Base-by-base conservation (phyloP, 192 early-diverging fungal genomes). In the Linnemannia exigua region DNA sequence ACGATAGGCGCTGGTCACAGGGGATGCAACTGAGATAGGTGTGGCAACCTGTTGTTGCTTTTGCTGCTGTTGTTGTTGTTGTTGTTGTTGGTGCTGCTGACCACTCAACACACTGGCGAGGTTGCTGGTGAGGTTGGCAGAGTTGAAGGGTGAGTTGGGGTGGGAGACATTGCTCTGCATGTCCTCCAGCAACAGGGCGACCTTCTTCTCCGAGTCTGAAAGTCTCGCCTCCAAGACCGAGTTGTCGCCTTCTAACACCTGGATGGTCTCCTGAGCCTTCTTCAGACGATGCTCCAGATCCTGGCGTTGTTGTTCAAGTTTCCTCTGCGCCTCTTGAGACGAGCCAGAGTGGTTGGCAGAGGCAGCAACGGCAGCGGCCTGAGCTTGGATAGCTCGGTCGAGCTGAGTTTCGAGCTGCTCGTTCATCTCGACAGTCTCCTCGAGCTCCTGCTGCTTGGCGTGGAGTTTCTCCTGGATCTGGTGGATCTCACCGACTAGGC, bases 361-460 rank as follows among this genome's bases (percentile, higher is more conserved):
- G 5, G 79, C 73, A 14, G 77, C 61, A 6, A 28, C 69, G 4
- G 75, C 84, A 52, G 69, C 74, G 28, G 77, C 70, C 37, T 80
- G 78, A 0, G 74, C 48, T 37, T 86, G 74, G 6, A 86, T 74
- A 33, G 84, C 75, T 16, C 48, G 77, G 20, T 76, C 74, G 28
- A 86, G 84, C 51, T 86, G 78, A n/a, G 19, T 50, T 25, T 80
- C 78, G 38, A 86, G 84, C 50, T 77, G 84, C 50, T 86, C 75
- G 41, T 86, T 86, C 77, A 80, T 50, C 25, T 79, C 78, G 3
- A 67, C 51, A 5, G 84, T 70, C 1, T 86, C 74, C 25, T 86
- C 79, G 47, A 86, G 50, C 28, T 86, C 78, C 1, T 22, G 38
- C 38, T 86, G 78, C 63, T 80, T 79, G 3, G 33, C 46, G 1